Conservation (phyloP, 139 green algal genomes). For the Chlorella sp. region DNA sequence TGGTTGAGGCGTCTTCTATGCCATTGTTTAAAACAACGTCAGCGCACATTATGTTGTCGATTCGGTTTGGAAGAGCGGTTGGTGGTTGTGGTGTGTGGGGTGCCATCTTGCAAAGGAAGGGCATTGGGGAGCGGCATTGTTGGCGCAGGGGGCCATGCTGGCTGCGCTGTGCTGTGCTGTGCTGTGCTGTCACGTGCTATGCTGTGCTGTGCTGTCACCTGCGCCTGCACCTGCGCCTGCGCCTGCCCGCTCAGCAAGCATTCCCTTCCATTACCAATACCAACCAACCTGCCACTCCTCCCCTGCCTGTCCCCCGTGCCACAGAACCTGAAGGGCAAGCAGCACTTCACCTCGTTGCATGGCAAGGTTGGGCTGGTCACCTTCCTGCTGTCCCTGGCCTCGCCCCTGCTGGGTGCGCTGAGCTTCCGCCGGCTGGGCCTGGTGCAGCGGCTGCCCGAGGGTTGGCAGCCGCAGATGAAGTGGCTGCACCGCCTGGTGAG, state of each 20-base stretch:
- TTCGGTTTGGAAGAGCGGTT: not conserved
- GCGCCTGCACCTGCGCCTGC: not conserved
- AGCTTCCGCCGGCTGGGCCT: constrained; percentile 67
- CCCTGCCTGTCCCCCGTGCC: not conserved
- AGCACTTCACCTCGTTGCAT: constrained; percentile 47
- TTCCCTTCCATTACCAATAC: not conserved
- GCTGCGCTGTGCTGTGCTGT: no score
- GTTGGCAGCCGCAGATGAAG: constrained; percentile 59
- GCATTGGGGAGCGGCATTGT: no score
- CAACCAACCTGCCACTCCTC: not conserved
- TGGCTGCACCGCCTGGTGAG: constrained; percentile 56
- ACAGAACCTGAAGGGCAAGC: constrained; percentile 43
- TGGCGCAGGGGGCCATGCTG: no score
- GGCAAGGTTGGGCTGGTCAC: constrained; percentile 56
- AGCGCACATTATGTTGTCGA: no score
- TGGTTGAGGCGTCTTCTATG: no score
- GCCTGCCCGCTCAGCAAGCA: not conserved
- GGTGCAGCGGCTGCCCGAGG: constrained; percentile 57
- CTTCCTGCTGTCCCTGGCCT: constrained; percentile 46
- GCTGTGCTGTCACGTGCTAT: not conserved
- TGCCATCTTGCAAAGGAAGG: no score
- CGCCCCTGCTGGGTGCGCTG: constrained; percentile 56
- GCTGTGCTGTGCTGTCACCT: not conserved
- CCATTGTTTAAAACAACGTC: no score
- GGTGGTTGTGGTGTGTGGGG: not conserved